Conservation (phyloP, 345 rosid genomes). For the Aurinia saxatilis region DNA sequence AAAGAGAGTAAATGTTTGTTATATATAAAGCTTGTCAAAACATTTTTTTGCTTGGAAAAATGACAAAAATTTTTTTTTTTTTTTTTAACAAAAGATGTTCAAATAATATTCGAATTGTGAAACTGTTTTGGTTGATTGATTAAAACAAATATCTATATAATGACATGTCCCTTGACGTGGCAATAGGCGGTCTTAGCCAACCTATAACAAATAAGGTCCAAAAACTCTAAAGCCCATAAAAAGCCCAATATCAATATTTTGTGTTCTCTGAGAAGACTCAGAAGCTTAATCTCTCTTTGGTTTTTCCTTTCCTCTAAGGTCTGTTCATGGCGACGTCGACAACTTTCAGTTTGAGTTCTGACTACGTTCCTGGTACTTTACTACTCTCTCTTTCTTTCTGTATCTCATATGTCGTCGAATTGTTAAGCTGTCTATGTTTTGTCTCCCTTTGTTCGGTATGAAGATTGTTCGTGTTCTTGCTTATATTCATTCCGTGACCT, state of each 20-base stretch:
- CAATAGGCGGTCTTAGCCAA: too few species aligned
- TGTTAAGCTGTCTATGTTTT: neutral
- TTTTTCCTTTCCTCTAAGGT: neutral
- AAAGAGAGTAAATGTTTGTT: too few species aligned
- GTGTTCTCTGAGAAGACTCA: neutral
- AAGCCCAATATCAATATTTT: conserved; percentile 5
- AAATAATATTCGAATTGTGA: too few species aligned
- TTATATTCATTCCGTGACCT: neutral
- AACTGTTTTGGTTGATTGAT: too few species aligned
- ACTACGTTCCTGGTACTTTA: conserved; percentile 13
- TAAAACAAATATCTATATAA: too few species aligned
- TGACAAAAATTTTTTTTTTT: too few species aligned
- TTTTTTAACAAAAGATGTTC: too few species aligned
- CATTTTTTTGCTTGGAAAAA: too few species aligned
- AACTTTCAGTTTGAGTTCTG: conserved; percentile 8
- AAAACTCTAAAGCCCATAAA: conserved; percentile 11
- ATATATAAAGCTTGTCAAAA: too few species aligned
- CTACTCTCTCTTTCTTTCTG: neutral
- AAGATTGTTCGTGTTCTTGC: neutral
- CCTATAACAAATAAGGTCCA: too few species aligned
- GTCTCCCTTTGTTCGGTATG: neutral
- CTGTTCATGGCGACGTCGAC: conserved; percentile 23
- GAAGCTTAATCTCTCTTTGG: conserved; percentile 4
- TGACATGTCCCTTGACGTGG: too few species aligned
- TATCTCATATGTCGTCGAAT: neutral